Conservation (phyloP, 1,139 yeast species). For the Sporopachydermia cereana region DNA sequence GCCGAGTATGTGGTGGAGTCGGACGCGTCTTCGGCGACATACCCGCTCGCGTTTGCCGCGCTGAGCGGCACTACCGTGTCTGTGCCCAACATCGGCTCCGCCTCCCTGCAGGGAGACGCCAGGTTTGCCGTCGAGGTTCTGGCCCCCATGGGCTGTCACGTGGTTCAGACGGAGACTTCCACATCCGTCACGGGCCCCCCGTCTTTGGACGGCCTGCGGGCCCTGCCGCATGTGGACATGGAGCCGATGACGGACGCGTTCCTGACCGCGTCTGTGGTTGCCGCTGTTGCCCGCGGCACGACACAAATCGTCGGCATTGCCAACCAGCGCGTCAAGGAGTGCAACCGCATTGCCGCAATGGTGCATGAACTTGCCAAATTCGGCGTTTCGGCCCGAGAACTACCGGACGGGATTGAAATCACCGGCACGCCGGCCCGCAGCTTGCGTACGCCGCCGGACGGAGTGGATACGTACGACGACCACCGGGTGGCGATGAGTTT, state of each 20-base stretch:
- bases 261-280: conserved; percentile 91
- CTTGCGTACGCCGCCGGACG: conserved; percentile 32
- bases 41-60: conserved; percentile 98
- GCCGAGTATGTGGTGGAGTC: conserved; percentile 80
- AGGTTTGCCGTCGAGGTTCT: conserved; percentile 89
- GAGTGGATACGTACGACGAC: conserved; percentile 78
- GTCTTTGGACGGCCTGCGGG: conserved; percentile 44
- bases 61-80: conserved; percentile 88
- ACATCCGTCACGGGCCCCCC: conserved; percentile 92
- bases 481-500: conserved; percentile 98
- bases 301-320: conserved; percentile 93
- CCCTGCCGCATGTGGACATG: conserved; percentile 79
- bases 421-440: conserved; percentile 55
- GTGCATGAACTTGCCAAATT: conserved; percentile 75
- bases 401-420: conserved; percentile 86
- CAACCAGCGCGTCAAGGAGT: conserved; percentile 94
- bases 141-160: conserved; percentile 90
- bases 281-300: conserved; percentile 68
- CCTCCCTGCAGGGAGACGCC: conserved; percentile 95
- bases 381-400: conserved; percentile 76
- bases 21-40: conserved; percentile 98
- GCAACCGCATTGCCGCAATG: conserved; percentile 95
- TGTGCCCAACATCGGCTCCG: conserved; percentile 85
- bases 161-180: conserved; percentile 66
- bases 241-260: conserved; percentile 99